These are phyloP conservation scores for Hippophae gyantsensis DNA, from an alignment of 306 rosid genomes.

Conservation along the genomic window DNA sequence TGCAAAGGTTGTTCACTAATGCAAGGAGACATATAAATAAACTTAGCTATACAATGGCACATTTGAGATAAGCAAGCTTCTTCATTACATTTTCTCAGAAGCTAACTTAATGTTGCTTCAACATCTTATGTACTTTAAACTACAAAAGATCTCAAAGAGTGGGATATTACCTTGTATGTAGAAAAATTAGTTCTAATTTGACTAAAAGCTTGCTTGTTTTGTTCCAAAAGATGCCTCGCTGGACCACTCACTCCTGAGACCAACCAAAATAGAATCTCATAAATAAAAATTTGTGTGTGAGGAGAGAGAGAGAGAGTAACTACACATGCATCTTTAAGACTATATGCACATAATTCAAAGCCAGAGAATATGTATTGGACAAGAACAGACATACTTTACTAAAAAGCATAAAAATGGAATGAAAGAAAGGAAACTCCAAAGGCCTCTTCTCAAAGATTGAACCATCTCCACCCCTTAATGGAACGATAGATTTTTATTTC, in stretches of 20 bases:
- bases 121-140: neutral
- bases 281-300: neutral
- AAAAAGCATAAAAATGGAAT: no score
- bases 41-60: neutral
- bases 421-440: no score
- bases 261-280: constrained; percentile 24
- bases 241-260: constrained; percentile 55
- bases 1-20: no score
- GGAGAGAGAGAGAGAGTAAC: neutral
- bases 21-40: no score
- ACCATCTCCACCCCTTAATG: no score
- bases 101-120: neutral
- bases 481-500: no score
- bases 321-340: neutral
- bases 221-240: constrained; percentile 73
- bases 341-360: neutral
- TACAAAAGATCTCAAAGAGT: neutral
- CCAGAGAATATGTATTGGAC: no score
- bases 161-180: constrained; percentile 60
- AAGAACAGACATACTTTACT: no score
- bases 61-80: neutral
- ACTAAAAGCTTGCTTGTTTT: constrained; percentile 66
- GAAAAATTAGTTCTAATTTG: constrained; percentile 73
- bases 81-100: neutral
- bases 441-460: no score